phyloP scores from a whole-genome alignment of 371 early-diverging fungal genomes.

The Sporodiniella umbellata region DNA sequence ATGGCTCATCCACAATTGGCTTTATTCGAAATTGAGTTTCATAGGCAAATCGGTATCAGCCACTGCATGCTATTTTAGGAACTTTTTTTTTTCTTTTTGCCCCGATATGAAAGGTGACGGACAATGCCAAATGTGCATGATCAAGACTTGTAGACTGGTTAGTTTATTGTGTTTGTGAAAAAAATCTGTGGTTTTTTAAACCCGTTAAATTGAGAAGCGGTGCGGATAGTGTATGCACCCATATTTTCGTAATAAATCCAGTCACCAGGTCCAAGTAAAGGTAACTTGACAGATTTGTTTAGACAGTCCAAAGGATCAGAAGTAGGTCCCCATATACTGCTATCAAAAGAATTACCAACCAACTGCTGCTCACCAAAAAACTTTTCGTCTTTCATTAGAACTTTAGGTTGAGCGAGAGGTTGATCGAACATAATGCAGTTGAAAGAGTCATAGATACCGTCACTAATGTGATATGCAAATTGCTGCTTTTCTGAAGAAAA shows the following conservation, averaged over 20 bases:
- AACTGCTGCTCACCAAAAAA: slow-evolving; percentile 39
- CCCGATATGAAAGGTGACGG: too few species aligned
- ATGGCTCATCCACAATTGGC: too few species aligned
- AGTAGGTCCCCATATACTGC: slow-evolving; percentile 96
- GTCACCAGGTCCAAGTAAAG: slow-evolving; percentile 89
- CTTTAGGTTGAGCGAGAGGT: slow-evolving; percentile 67
- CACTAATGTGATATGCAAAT: slow-evolving; percentile 97
- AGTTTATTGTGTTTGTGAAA: slow-evolving; percentile 77
- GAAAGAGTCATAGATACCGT: slow-evolving; percentile 97
- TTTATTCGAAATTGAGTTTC: too few species aligned
- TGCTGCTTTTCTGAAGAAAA: slow-evolving; percentile 45
- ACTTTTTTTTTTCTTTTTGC: too few species aligned
- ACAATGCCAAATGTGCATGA: too few species aligned
- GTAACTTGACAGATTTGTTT: slow-evolving; percentile 64
- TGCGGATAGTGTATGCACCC: slow-evolving; percentile 96
- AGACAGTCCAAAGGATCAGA: slow-evolving; percentile 98
- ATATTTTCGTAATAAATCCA: slow-evolving; percentile 95
- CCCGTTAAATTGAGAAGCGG: slow-evolving; percentile 90
- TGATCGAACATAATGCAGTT: slow-evolving; percentile 98
- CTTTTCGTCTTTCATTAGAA: slow-evolving; percentile 34
- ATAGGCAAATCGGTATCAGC: too few species aligned
- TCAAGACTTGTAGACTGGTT: too few species aligned
- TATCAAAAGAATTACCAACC: slow-evolving; percentile 38
- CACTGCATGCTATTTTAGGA: too few species aligned
- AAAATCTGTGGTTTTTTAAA: slow-evolving; percentile 80